Base-by-base conservation (phyloP, 495 filamentous ascomycete genomes). In the Bathelium albidoporum region DNA sequence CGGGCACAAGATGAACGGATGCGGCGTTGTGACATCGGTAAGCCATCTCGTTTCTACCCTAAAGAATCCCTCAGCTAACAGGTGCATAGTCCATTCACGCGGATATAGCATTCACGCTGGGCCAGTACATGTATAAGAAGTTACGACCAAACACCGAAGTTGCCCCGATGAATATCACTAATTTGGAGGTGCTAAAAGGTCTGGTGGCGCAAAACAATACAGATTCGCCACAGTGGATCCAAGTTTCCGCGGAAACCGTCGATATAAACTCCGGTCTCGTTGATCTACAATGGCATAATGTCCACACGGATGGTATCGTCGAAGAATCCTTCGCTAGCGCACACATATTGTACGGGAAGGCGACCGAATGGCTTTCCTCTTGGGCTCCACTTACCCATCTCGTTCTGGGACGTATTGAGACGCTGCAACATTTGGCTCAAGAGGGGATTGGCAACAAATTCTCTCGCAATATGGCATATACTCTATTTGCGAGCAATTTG, bases 281-380 rank as follows among this genome's bases (percentile, higher is more conserved):
- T 3, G 36, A 68, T 1, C 59, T 79, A 18, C 62, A n/a, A 32
- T 78, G 76, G 76, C 62, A 70, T 87, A 11, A 78, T 81, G 11
- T 90, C 88, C 66, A 88, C 88, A 39, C 34, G 14, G 0, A 96
- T 89, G 1, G 92, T 91, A 72, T 89, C 96, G 70, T 96, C 91
- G 39, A 2, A 3, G 60, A 62, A 1, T 22, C 32, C 16, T 62
- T 62, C 28, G 60, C 60, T 1, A 49, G 36, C 11, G 34, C 12
- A n/a, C 2, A 9, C 24, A 55, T 55, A 0, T 16, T 26, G 0
- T 55, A 28, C 24, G 49, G 24, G 9, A 16, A 55, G 11, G 4
- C 4, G 11, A 29, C 0, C 0, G 1, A 26, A 2, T 55, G 49
- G 49, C 24, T 26, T 28, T 4, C 49, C 9, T 26, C n/a, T 59